Conservation (phyloP, 805 yeast genomes). For the Wickerhamiella azyma region DNA sequence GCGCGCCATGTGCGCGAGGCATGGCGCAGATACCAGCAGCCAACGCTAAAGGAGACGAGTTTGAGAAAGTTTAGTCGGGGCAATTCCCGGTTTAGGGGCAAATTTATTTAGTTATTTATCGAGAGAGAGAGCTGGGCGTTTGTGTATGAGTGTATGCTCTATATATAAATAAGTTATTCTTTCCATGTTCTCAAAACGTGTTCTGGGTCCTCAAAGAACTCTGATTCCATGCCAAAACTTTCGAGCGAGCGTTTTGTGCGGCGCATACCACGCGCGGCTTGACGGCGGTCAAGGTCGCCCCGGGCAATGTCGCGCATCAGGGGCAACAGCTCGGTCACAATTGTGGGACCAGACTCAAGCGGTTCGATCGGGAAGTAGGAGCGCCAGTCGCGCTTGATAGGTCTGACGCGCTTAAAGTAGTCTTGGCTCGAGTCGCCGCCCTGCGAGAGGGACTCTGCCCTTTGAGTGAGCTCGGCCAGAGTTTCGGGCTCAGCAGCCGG, state of each 20-base stretch:
- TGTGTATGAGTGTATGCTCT: too few species aligned
- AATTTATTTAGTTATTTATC: slow-evolving; percentile 11
- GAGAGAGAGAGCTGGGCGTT: too few species aligned
- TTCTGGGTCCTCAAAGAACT: slow-evolving; percentile 1
- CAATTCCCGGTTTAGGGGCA: slow-evolving; percentile 9
- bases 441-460: not conserved
- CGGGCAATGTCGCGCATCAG: slow-evolving; percentile 21
- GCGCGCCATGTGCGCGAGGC: slow-evolving; percentile 20
- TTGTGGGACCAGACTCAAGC: slow-evolving; percentile 6
- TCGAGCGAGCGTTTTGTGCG: slow-evolving; percentile 16
- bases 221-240: slow-evolving; percentile 13
- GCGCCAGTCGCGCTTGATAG: not conserved
- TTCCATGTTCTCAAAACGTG: slow-evolving; percentile 1
- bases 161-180: not conserved
- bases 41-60: slow-evolving; percentile 11
- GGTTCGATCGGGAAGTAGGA: not conserved
- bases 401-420: not conserved
- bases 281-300: slow-evolving; percentile 14
- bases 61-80: slow-evolving; percentile 16
- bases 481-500: slow-evolving; percentile 7
- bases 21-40: slow-evolving; percentile 16
- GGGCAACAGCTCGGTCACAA: slow-evolving; percentile 20
- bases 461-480: not conserved
- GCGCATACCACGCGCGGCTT: slow-evolving; percentile 8
- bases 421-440: not conserved